phyloP scores from a whole-genome alignment of 345 rosid genomes.

The Citrus australasica region DNA sequence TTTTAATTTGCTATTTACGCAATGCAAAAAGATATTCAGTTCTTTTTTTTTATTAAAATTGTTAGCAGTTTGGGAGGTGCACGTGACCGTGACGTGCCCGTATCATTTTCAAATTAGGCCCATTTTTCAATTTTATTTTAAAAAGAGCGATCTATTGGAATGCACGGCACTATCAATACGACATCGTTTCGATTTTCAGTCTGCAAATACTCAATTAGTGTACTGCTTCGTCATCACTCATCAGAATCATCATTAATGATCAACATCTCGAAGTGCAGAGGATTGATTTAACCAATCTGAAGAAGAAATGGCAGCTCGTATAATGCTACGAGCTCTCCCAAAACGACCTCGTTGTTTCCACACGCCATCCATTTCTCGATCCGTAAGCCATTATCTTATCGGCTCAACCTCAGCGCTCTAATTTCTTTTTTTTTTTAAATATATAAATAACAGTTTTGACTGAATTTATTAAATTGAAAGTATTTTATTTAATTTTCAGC shows the following conservation, averaged over 20 bases:
- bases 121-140: too few relatives aligned
- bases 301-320: constrained; percentile 20
- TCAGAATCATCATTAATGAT: not conserved
- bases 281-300: not conserved
- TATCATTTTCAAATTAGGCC: too few relatives aligned
- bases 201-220: too few relatives aligned
- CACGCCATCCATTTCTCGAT: constrained; percentile 24
- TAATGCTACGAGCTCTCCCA: constrained; percentile 10
- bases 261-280: not conserved
- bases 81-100: not conserved
- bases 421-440: not conserved
- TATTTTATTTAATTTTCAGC: not conserved
- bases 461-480: not conserved
- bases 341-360: constrained; percentile 6
- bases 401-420: not conserved
- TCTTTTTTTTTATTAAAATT: not conserved
- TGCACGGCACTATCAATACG: not conserved
- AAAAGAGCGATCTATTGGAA: accelerated
- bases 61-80: not conserved
- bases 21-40: not conserved
- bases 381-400: constrained; percentile 19
- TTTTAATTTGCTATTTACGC: not conserved
- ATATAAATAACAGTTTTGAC: not conserved
- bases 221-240: not conserved
- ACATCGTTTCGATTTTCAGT: not conserved